Conservation (phyloP, 2,329 filamentous ascomycete species). For the Chlorencoelia australis region DNA sequence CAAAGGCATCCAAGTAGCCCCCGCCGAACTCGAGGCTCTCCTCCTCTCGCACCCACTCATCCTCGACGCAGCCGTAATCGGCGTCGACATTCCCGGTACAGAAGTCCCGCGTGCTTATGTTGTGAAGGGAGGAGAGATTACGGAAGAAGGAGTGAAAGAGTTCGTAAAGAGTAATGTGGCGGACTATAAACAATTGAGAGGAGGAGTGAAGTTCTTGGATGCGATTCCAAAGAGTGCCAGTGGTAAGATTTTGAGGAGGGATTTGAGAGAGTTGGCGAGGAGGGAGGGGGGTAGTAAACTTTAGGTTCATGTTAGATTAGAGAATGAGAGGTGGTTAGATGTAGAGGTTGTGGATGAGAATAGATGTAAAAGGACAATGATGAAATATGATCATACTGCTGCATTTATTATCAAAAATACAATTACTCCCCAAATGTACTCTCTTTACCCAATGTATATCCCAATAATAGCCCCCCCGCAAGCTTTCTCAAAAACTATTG, state of each 20-base stretch:
- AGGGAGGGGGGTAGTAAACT: too few relatives aligned
- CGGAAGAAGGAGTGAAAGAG: slow-evolving; percentile 37
- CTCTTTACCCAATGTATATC: too few relatives aligned
- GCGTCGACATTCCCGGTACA: slow-evolving; percentile 34
- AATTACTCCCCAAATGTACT: too few relatives aligned
- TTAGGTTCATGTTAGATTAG: too few relatives aligned
- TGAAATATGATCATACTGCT: too few relatives aligned
- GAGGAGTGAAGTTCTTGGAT: slow-evolving; percentile 56
- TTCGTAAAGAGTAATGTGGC: slow-evolving; percentile 51
- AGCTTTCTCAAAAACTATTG: too few relatives aligned
- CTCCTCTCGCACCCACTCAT: slow-evolving; percentile 32
- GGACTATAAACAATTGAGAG: slow-evolving; percentile 56
- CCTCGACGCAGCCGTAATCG: slow-evolving; percentile 37
- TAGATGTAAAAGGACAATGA: too few relatives aligned
- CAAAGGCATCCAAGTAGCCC: slow-evolving; percentile 39
- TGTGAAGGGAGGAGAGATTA: slow-evolving; percentile 28
- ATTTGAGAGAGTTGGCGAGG: slow-evolving; percentile 33
- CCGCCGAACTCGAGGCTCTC: slow-evolving; percentile 37
- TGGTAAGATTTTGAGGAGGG: slow-evolving; percentile 40
- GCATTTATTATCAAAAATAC: too few relatives aligned
- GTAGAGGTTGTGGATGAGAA: too few relatives aligned
- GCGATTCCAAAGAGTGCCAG: slow-evolving; percentile 58
- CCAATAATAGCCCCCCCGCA: too few relatives aligned
- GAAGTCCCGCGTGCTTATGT: slow-evolving; percentile 53
- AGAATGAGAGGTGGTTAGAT: slow-evolving; percentile 12